Base-by-base conservation (phyloP, 2,329 filamentous ascomycete species). In the Aspergillus novoparasiticus region DNA sequence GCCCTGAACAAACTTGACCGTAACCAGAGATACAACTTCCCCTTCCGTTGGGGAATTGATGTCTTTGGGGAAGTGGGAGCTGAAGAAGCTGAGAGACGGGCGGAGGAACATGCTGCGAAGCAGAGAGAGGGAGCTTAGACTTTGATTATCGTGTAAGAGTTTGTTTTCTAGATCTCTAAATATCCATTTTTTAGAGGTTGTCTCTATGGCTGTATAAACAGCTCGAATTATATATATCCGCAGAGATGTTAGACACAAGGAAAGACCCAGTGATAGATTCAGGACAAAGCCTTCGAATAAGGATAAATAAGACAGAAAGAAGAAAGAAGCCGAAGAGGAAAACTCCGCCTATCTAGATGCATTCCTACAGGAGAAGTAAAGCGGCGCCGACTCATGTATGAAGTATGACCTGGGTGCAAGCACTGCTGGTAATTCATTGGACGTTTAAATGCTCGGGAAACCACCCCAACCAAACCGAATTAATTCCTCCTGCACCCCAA, bases 11-110 rank as follows among this genome's bases (percentile, higher is more conserved):
- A 72, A 26, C 66, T 80, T 14, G 76, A 79, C 58, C 71, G 72
- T 45, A 70, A 76, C 62, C 69, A 76, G 62, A 70, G 78, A 28
- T 79, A 76, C 66, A 78, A 77, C 59, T 77, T 76, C 55, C 75
- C 76, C 1, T 73, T 73, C 68, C 71, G 72, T 26, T 79, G 75
- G 78, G 77, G 78, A 8, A 60, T 75, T 50, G 76, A 79, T 64
- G 70, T 78, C 48, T 79, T 79, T 58, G 74, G 71, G 11, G 77
- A 80, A 58, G 48, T 76, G 34, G 76, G 76, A 3, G 70, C 73
- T 45, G 73, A 71, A 39, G 72, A 76, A 60, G 72, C 73, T 16
- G 70, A 73, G 58, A 65, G 68, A 43, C 68, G 72, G 14, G 73
- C 69, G 57, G 72, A 75, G 51, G 72, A 73, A 46, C 63, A 70